A percentile compares a stretch with the other conserved stretches of the same genome.
phyloP scores from a whole-genome alignment of 176 grass and related monocot species.

The Oryza rufipogon region DNA sequence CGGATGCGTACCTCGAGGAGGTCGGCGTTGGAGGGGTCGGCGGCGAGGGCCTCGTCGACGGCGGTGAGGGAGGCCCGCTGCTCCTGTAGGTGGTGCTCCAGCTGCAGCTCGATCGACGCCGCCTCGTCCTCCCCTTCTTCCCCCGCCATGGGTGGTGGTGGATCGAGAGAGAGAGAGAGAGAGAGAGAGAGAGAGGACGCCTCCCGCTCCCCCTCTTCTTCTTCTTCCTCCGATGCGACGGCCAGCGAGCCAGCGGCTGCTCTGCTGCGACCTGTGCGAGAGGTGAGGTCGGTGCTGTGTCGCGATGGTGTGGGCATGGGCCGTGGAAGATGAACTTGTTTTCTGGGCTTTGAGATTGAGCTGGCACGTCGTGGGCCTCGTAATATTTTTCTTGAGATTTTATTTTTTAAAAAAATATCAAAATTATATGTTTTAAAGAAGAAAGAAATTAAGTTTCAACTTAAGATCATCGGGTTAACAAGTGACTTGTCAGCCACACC shows the following conservation, averaged over 20 bases:
- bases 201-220: no score
- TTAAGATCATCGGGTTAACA: no score
- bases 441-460: no score
- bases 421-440: no score
- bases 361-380: no score
- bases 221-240: neutral
- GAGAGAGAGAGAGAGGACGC: neutral
- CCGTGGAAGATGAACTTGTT: neutral
- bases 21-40: conserved; percentile 72
- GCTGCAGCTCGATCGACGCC: conserved; percentile 72
- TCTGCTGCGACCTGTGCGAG: neutral
- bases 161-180: neutral
- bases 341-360: neutral
- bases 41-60: conserved; percentile 82
- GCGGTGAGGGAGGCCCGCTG: conserved; percentile 80
- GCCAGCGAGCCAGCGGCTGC: neutral
- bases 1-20: conserved; percentile 57
- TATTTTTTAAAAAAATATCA: no score
- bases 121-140: conserved; percentile 52
- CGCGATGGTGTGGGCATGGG: neutral
- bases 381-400: no score
- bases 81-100: conserved; percentile 82
- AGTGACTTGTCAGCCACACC: no score
- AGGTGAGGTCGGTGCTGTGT: neutral
- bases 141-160: conserved; percentile 43